phyloP scores from a whole-genome alignment of 306 rosid genomes.

The Dicorynia guianensis region DNA sequence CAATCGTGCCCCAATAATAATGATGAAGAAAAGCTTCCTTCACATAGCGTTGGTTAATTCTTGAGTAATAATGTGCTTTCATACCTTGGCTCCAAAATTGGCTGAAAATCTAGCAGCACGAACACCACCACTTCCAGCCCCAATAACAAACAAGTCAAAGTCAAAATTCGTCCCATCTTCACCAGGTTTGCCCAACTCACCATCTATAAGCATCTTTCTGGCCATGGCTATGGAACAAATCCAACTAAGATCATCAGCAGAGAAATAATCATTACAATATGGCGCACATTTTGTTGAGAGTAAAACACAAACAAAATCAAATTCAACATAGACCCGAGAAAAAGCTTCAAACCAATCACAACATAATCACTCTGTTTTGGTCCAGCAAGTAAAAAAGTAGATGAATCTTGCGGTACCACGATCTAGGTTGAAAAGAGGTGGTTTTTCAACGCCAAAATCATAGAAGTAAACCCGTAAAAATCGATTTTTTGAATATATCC shows the following conservation, averaged over 20 bases:
- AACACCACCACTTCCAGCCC: conserved; percentile 99
- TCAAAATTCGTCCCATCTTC: conserved; percentile 63
- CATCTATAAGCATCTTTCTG: conserved; percentile 85
- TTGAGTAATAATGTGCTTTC: background rate
- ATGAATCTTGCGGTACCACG: background rate
- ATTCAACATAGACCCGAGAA: background rate
- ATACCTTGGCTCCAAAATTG: conserved; percentile 85
- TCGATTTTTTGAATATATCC: no score
- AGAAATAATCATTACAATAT: conserved; percentile 23
- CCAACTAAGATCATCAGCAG: conserved; percentile 36
- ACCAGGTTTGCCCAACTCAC: conserved; percentile 53
- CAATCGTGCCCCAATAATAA: background rate
- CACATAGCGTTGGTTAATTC: background rate
- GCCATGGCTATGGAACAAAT: conserved; percentile 61
- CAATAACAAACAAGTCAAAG: conserved; percentile 87
- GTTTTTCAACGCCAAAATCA: no score
- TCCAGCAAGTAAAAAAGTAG: background rate
- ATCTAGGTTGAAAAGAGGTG: background rate
- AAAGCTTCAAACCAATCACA: background rate
- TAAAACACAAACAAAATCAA: background rate
- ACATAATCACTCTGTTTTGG: background rate
- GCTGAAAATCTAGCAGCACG: conserved; percentile 93
- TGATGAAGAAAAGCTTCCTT: no score
- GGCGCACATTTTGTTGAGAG: background rate
- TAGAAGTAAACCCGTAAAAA: no score